Evolutionary conservation across 192 early-diverging fungal species (phyloP).

Genomic region (Linnemannia zychae): DNA sequence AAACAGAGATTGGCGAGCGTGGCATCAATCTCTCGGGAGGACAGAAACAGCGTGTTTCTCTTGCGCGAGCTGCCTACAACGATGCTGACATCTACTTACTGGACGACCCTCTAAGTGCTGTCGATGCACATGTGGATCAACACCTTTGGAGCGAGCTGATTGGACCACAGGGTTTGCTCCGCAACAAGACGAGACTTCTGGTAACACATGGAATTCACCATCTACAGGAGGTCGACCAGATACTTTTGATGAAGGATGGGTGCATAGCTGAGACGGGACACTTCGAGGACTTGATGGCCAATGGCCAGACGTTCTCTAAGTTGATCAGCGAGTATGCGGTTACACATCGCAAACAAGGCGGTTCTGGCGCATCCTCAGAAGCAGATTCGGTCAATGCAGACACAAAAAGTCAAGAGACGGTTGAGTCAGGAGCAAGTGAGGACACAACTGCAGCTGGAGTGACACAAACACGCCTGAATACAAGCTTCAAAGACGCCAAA

Average conservation of each 20-base stretch:
- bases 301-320: slow-evolving; percentile 46
- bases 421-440: background rate
- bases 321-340: slow-evolving; percentile 51
- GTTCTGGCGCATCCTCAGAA: background rate
- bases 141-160: slow-evolving; percentile 62
- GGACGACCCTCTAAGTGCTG: slow-evolving; percentile 84
- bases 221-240: slow-evolving; percentile 59
- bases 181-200: slow-evolving; percentile 73
- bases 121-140: slow-evolving; percentile 64
- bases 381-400: background rate
- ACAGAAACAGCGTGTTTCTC: slow-evolving; percentile 80
- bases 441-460: background rate
- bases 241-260: slow-evolving; percentile 61
- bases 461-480: background rate
- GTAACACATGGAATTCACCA: slow-evolving; percentile 64
- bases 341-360: slow-evolving; percentile 19
- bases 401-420: background rate
- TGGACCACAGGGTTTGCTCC: slow-evolving; percentile 36
- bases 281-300: slow-evolving; percentile 62
- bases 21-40: slow-evolving; percentile 77
- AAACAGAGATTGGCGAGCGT: slow-evolving; percentile 76
- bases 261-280: slow-evolving; percentile 64
- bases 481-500: background rate
- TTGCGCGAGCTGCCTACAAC: slow-evolving; percentile 85
- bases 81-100: slow-evolving; percentile 77